Evolutionary conservation across 2,329 filamentous ascomycete species (phyloP).

Genomic region (Emericellopsis atlantica): DNA sequence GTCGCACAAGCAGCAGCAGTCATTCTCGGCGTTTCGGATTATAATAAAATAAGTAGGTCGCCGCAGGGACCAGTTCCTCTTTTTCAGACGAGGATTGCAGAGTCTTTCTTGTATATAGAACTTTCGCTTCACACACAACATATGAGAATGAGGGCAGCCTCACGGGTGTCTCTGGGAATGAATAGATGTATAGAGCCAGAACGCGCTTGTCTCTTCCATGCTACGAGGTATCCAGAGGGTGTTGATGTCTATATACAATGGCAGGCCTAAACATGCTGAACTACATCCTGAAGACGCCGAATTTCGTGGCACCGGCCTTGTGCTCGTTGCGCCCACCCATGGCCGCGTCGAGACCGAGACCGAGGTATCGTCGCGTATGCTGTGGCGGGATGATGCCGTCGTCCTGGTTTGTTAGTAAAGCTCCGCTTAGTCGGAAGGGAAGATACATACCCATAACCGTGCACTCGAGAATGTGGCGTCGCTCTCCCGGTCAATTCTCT

Average conservation of each 20-base stretch:
- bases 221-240: too few species aligned
- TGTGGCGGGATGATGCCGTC: slow-evolving; percentile 71
- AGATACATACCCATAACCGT: slow-evolving; percentile 61
- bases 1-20: too few species aligned
- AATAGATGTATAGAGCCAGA: too few species aligned
- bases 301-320: slow-evolving; percentile 51
- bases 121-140: too few species aligned
- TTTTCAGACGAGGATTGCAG: too few species aligned
- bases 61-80: too few species aligned
- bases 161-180: too few species aligned
- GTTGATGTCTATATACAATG: background rate
- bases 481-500: slow-evolving; percentile 79
- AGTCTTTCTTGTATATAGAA: too few species aligned
- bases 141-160: too few species aligned
- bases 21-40: too few species aligned
- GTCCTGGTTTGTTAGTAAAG: slow-evolving; percentile 31
- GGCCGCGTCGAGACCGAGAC: slow-evolving; percentile 58
- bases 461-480: slow-evolving; percentile 83
- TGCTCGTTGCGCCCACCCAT: slow-evolving; percentile 54
- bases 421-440: background rate
- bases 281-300: slow-evolving; percentile 77
- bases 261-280: slow-evolving; percentile 1
- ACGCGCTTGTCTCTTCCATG: too few species aligned
- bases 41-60: too few species aligned
- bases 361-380: slow-evolving; percentile 61